Evolutionary conservation across 2,329 filamentous ascomycete genomes (phyloP).

Genomic region (Berkeleyomyces basicola): DNA sequence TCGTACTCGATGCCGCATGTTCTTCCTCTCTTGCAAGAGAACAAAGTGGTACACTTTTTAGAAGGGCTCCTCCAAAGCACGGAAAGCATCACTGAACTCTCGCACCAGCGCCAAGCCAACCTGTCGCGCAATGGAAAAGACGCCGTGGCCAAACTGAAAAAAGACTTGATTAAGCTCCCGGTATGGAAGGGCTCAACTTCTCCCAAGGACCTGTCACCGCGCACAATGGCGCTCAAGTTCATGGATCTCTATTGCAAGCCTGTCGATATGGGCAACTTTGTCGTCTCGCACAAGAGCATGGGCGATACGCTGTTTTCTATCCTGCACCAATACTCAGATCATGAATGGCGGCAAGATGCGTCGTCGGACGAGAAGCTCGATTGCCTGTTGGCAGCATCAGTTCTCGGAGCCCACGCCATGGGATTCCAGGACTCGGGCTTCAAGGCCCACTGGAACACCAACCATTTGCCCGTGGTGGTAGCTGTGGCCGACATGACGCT

Average conservation of each 20-base stretch:
- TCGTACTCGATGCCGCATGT: slow-evolving; percentile 44
- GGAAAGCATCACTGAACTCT: slow-evolving; percentile 42
- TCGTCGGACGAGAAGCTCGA: slow-evolving; percentile 12
- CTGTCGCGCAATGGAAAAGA: slow-evolving; percentile 48
- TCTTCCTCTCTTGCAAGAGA: slow-evolving; percentile 37
- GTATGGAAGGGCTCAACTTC: slow-evolving; percentile 40
- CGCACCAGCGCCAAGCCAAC: slow-evolving; percentile 48
- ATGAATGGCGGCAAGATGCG: slow-evolving; percentile 11
- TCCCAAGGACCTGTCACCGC: slow-evolving; percentile 40
- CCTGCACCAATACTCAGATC: slow-evolving; percentile 8
- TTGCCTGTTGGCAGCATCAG: slow-evolving; percentile 23
- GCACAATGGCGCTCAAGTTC: slow-evolving; percentile 37
- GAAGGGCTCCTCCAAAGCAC: slow-evolving; percentile 34
- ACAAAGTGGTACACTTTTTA: slow-evolving; percentile 39
- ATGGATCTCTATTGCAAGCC: slow-evolving; percentile 13
- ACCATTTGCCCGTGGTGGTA: slow-evolving; percentile 36
- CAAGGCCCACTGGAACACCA: slow-evolving; percentile 30
- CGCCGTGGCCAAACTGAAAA: slow-evolving; percentile 38
- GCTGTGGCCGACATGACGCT: slow-evolving; percentile 28
- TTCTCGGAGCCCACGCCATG: slow-evolving; percentile 38
- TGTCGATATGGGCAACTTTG: slow-evolving; percentile 9
- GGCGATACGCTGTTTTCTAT: slow-evolving; percentile 16
- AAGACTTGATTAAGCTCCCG: slow-evolving; percentile 32
- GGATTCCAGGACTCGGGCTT: slow-evolving; percentile 27
- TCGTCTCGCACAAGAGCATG: slow-evolving; percentile 12